Evolutionary conservation across 306 rosid species (phyloP).

Genomic region (Fagus crenata): DNA sequence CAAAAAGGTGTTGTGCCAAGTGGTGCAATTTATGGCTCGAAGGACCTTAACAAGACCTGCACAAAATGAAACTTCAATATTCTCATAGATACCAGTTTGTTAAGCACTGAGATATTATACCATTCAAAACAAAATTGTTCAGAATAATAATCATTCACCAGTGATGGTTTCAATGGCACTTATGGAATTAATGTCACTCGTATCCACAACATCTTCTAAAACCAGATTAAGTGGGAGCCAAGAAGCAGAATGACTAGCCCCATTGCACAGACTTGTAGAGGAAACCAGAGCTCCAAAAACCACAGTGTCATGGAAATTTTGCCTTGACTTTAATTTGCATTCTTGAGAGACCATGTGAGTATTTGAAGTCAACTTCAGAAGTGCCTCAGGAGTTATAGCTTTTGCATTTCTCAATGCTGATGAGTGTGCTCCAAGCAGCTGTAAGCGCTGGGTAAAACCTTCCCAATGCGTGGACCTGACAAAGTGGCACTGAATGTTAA

Average conservation of each 20-base stretch:
- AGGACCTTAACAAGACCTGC: constrained; percentile 82
- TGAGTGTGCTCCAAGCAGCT: constrained; percentile 64
- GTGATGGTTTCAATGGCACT: constrained; percentile 80
- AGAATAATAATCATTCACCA: constrained; percentile 45
- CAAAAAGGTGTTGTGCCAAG: constrained; percentile 91
- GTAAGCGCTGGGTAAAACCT: constrained; percentile 60
- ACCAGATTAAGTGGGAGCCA: constrained; percentile 96
- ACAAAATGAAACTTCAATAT: constrained; percentile 16
- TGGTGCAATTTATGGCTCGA: constrained; percentile 81
- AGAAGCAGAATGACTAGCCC: constrained; percentile 68
- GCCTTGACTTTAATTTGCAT: constrained; percentile 59
- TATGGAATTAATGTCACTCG: constrained; percentile 78
- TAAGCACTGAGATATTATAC: constrained; percentile 11
- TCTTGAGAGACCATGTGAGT: constrained; percentile 47
- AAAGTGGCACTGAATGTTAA: constrained; percentile 32
- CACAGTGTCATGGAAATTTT: constrained; percentile 63
- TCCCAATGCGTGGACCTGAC: constrained; percentile 79
- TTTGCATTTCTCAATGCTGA: constrained; percentile 64
- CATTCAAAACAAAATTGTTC: background rate
- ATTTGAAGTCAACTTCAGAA: constrained; percentile 61
- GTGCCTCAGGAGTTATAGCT: constrained; percentile 54
- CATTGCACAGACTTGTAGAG: constrained; percentile 66
- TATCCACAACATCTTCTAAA: constrained; percentile 96
- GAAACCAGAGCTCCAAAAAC: constrained; percentile 72
- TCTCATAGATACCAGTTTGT: constrained; percentile 6